Conservation (phyloP, 371 early-diverging fungal species). For the Thermomucor indicae-seudaticae region DNA sequence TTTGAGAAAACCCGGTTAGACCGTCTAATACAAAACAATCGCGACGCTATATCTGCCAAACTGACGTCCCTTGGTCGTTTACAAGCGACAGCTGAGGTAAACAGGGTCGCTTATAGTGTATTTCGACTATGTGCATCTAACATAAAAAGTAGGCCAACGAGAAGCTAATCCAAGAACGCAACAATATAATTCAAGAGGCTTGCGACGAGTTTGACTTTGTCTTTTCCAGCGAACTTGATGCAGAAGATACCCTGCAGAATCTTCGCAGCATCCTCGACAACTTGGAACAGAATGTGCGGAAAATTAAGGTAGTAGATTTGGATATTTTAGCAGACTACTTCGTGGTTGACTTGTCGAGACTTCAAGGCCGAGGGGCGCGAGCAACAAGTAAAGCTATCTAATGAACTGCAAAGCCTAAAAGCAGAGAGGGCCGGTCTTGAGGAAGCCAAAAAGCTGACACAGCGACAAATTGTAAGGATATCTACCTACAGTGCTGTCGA, state of each 20-base stretch:
- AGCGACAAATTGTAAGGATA: constrained; percentile 14
- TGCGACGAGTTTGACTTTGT: constrained; percentile 9
- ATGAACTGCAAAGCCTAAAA: constrained; percentile 12
- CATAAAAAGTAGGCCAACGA: constrained; percentile 16
- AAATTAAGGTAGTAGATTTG: constrained; percentile 6
- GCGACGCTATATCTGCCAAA: constrained; percentile 14
- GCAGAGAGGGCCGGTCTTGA: constrained; percentile 16
- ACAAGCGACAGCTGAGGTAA: constrained; percentile 20
- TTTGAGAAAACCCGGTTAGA: constrained; percentile 10
- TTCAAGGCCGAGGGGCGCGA: constrained; percentile 9
- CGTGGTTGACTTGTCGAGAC: no score
- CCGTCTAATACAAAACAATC: constrained; percentile 5
- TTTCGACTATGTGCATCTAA: neutral
- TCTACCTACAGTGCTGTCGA: no score
- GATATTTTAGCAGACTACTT: neutral
- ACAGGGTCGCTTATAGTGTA: neutral
- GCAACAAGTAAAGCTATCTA: constrained; percentile 7
- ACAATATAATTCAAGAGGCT: constrained; percentile 8
- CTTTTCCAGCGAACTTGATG: neutral
- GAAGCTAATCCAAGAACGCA: constrained; percentile 20
- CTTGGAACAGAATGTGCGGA: constrained; percentile 5
- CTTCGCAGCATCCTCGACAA: constrained; percentile 2
- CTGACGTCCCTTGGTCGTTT: constrained; percentile 19
- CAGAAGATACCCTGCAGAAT: neutral
- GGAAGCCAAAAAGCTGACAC: constrained; percentile 11